Evolutionary conservation across 2,329 filamentous ascomycete genomes (phyloP), one percentile per base, ranked within the genome.

Genomic region (Drechslerella dactyloides): DNA sequence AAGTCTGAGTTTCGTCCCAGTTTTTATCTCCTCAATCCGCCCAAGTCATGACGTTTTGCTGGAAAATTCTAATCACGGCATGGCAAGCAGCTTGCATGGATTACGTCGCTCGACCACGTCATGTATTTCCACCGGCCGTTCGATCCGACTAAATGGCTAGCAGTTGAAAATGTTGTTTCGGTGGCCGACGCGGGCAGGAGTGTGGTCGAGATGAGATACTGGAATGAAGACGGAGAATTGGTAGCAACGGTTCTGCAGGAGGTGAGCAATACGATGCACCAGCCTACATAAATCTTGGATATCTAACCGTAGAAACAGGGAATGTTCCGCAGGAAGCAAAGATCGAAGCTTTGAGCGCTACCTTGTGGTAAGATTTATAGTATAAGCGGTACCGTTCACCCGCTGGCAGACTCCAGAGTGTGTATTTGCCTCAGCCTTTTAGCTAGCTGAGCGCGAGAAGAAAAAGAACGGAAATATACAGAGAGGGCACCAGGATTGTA

Each of bases 61-160:
- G 11, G n/a, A 42, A 42, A 6, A 15, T 15, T 6, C 33, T 53
- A 35, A 27, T 15, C 23, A 23, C 46, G 30, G 51, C 13, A 24
- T 5, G 13, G 42, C 15, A 19, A 21, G 19, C 11, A 62, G 58
- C 27, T 62, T 33, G 46, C 44, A 11, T 70, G 66, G 66, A 60
- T 70, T n/a, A 70, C 66, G 13, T 70, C 66, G 1, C 24, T 70
- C 2, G 59, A 64, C 23, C 66, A 70, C 33, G 21, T 53, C 5
- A 60, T 70, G 1, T 70, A 70, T 40, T 70, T 70, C 30, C 66
- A 70, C 13, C 63, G 59, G 11, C 66, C 66, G 2, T 59, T 70
- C 23, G 61, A 70, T 44, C 59, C 66, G 6, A 64, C 59, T 6
- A 48, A 70, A 37, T 70, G 66, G 66, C 27, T 70, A 2, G 66